Evolutionary conservation across 2,329 filamentous ascomycete species (phyloP), one percentile per base, ranked within the genome.

Genomic region (Truncatella angustata): DNA sequence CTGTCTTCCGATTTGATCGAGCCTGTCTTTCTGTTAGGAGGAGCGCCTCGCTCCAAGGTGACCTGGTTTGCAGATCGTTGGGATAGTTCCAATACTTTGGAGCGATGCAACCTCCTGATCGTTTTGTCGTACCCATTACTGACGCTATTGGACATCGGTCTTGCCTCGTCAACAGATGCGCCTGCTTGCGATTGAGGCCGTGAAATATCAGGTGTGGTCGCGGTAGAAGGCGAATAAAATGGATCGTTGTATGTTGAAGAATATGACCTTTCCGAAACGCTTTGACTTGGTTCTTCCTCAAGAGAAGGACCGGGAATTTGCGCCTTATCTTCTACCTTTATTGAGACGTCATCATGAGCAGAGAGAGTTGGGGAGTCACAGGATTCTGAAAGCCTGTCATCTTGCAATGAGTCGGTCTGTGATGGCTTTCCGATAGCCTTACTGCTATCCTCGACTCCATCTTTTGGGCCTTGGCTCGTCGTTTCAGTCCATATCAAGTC

Each of bases 131-230:
- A 14, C 34, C 36, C 42, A 44, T n/a, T 3, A 12, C 48, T n/a
- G 50, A 32, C n/a, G 36, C 44, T 54, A 10, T 28, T 45, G 14
- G 49, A 21, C 5, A 40, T 36, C 3, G 14, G 49, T 12, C 53
- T 54, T n/a, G 54, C 45, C 26, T 37, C 54, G 5, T 63, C 65
- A 0, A 55, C 40, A 4, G 49, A 40, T 16, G 58, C 18, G n/a
- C 66, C 72, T 53, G 69, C 71, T 9, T 65, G 61, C 4, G 71
- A 74, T 48, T 74, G 73, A 3, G 73, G 72, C n/a, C 72, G 63
- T 4, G 72, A 74, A 5, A 69, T 74, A 45, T 73, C 70, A 4
- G 72, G 72, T 0, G 72, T 76, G 4, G 69, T 72, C 1, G 63
- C 62, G 11, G 68, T 66, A 1, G 71, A 72, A 1, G 70, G 65